phyloP scores from a whole-genome alignment of 176 grass and related monocot genomes.

The Poa pratensis region DNA sequence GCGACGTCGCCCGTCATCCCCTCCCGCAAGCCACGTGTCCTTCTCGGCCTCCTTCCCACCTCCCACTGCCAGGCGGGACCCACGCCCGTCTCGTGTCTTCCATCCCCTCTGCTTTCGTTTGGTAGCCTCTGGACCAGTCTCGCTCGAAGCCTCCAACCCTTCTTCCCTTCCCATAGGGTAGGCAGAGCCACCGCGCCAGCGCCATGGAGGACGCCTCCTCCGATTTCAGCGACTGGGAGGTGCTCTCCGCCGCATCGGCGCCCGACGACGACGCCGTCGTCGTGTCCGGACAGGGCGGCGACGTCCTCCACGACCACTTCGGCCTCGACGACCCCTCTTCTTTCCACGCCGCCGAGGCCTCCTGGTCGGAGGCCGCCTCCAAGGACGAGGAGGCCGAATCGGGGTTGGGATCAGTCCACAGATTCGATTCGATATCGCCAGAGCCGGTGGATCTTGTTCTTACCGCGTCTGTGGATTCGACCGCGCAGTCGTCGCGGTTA shows the following conservation, averaged over 20 bases:
- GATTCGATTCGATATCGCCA: constrained; percentile 6
- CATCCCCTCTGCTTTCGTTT: neutral
- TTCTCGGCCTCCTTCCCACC: neutral
- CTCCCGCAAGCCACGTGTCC: constrained; percentile 17
- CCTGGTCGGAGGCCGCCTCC: neutral
- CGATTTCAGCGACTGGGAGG: constrained; percentile 61
- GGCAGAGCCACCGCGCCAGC: constrained; percentile 34
- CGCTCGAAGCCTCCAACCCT: neutral
- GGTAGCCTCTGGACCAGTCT: neutral
- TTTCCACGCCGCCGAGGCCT: neutral
- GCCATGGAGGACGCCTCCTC: constrained; percentile 53
- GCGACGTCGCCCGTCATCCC: neutral
- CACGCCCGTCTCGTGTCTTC: neutral
- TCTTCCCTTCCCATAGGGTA: neutral
- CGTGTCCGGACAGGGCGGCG: constrained; percentile 35
- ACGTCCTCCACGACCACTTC: constrained; percentile 53
- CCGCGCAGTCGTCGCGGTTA: neutral
- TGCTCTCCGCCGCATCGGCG: constrained; percentile 45
- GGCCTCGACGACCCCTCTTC: constrained; percentile 15
- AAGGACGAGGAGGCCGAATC: neutral
- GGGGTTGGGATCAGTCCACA: neutral
- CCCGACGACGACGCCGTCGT: constrained; percentile 16
- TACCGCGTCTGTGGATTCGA: neutral
- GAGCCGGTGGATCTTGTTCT: neutral
- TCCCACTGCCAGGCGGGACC: neutral